phyloP scores from a whole-genome alignment of 106 monocot species.

The Dioscorea zingiberensis region DNA sequence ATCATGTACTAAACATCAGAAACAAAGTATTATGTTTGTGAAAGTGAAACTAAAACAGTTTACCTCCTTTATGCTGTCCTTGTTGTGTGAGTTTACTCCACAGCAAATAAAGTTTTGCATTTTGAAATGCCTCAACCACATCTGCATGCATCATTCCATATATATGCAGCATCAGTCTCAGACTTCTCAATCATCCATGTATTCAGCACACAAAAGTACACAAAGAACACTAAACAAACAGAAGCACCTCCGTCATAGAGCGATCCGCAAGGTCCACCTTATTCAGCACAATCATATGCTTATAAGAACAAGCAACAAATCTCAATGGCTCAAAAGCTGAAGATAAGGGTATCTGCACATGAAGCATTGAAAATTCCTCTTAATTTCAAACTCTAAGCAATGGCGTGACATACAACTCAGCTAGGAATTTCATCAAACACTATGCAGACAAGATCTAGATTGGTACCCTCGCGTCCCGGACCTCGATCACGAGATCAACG shows the following conservation, averaged over 20 bases:
- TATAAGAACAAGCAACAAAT: conserved; percentile 9
- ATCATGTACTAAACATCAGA: too few species aligned
- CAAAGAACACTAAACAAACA: not conserved
- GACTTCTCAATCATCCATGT: not conserved
- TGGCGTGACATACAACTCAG: too few species aligned
- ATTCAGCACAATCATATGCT: conserved; percentile 55
- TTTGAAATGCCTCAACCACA: conserved; percentile 51
- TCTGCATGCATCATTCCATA: conserved; percentile 22
- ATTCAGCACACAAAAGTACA: not conserved
- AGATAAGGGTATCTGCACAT: conserved; percentile 45
- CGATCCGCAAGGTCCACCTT: conserved; percentile 69
- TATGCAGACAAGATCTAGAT: not conserved
- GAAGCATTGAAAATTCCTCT: not conserved
- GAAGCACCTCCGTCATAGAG: conserved; percentile 39
- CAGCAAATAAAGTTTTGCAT: conserved; percentile 33
- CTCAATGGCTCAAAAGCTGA: conserved; percentile 39
- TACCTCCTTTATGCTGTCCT: conserved; percentile 65
- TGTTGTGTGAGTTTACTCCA: conserved; percentile 72
- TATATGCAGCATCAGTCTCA: not conserved
- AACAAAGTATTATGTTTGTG: too few species aligned
- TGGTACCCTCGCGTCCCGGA: conserved; percentile 38
- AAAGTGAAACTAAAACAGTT: not conserved
- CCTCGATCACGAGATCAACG: conserved; percentile 28
- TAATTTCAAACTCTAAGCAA: not conserved
- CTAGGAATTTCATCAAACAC: conserved; percentile 13